Evolutionary conservation across 805 yeast genomes (phyloP), one percentile per base, ranked within the genome.

Genomic region (Diddensiella caesifluorescens): DNA sequence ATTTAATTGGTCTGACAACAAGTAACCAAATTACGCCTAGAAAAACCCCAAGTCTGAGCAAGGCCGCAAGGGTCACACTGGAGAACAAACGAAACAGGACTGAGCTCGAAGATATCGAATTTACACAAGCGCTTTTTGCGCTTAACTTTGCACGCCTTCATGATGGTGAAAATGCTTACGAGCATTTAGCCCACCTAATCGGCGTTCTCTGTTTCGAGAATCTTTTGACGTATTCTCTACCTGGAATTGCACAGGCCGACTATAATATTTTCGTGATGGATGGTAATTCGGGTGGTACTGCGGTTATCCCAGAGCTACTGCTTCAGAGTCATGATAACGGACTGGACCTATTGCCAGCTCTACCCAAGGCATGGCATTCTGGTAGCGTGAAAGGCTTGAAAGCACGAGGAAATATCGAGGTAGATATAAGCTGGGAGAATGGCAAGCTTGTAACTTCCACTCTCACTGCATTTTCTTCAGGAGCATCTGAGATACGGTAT

Each of bases 241-340:
- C 45, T 16, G 46, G 45, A 18, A 25, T 38, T 9, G 41, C 41
- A 7, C 15, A 33, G 3, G 45, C 45, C 4, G 33, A 34, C 16
- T 19, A 40, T 9, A 35, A 37, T 27, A 41, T 41, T 12, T 41
- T 41, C 35, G 40, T 35, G 9, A 29, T 39, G 18, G 47, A 44
- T 22, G 47, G 47, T 3, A 44, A 44, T 22, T 38, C n/a, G 16
- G 47, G 47, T 18, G 44, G 41, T 13, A 22, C 29, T n/a, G 39
- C 47, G 20, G 44, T 29, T 7, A n/a, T 44, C 15, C 32, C 21
- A 10, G 47, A 44, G 29, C 41, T 44, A 38, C 10, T 41, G 4
- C 26, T 41, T 26, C 44, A 35, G 18, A 35, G 40, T 19, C 38
- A 35, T 13, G 16, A 16, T 9, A 30, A 22, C 19, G 22, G 20